Base-by-base conservation (phyloP, 495 filamentous ascomycete species). In the Darksidea phi region DNA sequence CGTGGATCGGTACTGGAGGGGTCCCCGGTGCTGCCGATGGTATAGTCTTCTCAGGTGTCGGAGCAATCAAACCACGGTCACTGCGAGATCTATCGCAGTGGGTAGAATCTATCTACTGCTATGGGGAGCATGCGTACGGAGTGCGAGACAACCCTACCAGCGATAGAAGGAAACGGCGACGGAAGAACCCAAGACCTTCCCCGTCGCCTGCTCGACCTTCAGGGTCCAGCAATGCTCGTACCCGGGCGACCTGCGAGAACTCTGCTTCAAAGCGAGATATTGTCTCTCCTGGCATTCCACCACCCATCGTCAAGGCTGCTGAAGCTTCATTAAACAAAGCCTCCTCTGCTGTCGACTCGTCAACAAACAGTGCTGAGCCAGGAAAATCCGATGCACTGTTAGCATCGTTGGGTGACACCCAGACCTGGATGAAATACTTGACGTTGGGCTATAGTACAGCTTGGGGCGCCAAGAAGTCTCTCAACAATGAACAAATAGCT, bases 21-120 rank as follows among this genome's bases (percentile, higher is more conserved):
- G 77, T 83, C 62, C 82, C 87, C n/a, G 77, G 78, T 0, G 81
- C 85, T 7, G 81, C 86, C 48, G 91, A 96, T 72, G 92, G 92
- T 21, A 81, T 89, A 3, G 78, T 97, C 8, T 97, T 97, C 71
- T 80, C 90, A 12, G 91, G 92, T 0, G 74, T 86, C 1, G 88
- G 89, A 1, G 79, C 82, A 6, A 70, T 96, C 21, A 82, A 82
- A 15, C 79, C 85, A 53, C 70, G 75, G 8, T 89, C 88, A 3
- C 59, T 96, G 17, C 77, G 83, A 18, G 78, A 82, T 46, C 69
- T 96, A 8, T 85, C 86, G 7, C 80, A 82, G 32, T 97, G 92
- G 92, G 86, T 90, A 80, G 87, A 94, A 71, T 85, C 85, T 72
- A 76, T 96, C 10, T 94, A 90, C 68, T 82, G 76, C 37, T 86